A percentile compares a stretch with the other conserved stretches of the same genome.
These are phyloP conservation scores for Cercospora citrullina DNA, from an alignment of 2,329 filamentous ascomycete genomes.

Conservation along the genomic window DNA sequence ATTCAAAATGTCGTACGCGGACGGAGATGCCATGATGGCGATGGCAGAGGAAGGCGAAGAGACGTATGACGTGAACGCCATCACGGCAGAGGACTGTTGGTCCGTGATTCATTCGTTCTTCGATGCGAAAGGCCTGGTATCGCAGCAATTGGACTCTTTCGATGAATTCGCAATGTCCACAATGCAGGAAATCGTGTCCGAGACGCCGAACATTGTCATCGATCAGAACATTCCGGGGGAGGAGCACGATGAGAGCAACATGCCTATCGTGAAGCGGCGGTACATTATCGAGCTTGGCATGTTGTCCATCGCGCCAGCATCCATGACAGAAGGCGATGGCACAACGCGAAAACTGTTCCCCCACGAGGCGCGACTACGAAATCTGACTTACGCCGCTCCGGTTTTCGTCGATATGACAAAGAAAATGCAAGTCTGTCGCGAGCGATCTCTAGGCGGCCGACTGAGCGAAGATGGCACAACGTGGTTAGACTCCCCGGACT, in stretches of 20 bases:
- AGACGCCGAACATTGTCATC: slow-evolving; percentile 87
- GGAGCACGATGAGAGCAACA: slow-evolving; percentile 63
- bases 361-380: slow-evolving; percentile 92
- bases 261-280: slow-evolving; percentile 77
- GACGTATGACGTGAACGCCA: slow-evolving; percentile 44
- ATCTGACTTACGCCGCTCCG: slow-evolving; percentile 90
- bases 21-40: slow-evolving; percentile 30
- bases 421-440: slow-evolving; percentile 78
- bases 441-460: slow-evolving; percentile 63
- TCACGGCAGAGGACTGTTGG: slow-evolving; percentile 98
- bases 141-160: slow-evolving; percentile 97
- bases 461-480: slow-evolving; percentile 64
- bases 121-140: slow-evolving; percentile 90
- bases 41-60: slow-evolving; percentile 25
- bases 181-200: slow-evolving; percentile 90
- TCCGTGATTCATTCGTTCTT: slow-evolving; percentile 97
- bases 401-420: slow-evolving; percentile 88
- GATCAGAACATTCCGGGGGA: slow-evolving; percentile 84
- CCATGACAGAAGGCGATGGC: slow-evolving; percentile 90
- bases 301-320: slow-evolving; percentile 83
- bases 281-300: slow-evolving; percentile 95
- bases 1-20: slow-evolving; percentile 26
- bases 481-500: slow-evolving; percentile 33
- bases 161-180: slow-evolving; percentile 94
- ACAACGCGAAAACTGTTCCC: slow-evolving; percentile 82